Evolutionary conservation across 169 alveolate species (phyloP).

Genomic region (Plasmodium vivax): DNA sequence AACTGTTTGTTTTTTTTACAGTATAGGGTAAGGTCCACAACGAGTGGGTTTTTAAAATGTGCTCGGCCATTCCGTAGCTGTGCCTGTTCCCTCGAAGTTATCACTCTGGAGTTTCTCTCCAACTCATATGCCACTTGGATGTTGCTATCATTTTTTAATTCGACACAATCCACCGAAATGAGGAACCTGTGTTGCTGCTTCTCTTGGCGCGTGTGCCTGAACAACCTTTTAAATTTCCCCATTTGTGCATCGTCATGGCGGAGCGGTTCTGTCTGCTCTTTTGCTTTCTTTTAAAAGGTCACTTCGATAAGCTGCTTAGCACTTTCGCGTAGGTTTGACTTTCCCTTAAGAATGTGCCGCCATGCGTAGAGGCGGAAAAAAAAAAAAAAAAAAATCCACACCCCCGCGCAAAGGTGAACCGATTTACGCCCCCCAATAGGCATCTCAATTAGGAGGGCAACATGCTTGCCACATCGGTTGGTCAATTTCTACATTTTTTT

Average conservation of each 20-base stretch:
- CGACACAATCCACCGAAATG: neutral
- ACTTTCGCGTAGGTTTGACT: too few species aligned
- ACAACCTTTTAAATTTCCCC: neutral
- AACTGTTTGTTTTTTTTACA: slow-evolving; percentile 6
- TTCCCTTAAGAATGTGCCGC: neutral
- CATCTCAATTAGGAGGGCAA: too few species aligned
- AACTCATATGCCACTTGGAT: slow-evolving; percentile 2
- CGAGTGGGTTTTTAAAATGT: neutral
- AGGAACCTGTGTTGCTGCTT: neutral
- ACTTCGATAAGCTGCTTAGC: neutral
- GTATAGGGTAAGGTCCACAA: neutral
- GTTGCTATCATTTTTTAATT: neutral
- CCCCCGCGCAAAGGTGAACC: too few species aligned
- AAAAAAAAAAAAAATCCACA: too few species aligned
- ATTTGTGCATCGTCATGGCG: neutral
- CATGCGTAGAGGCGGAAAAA: neutral
- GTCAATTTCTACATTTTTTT: too few species aligned
- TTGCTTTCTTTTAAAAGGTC: neutral
- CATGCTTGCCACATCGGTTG: too few species aligned
- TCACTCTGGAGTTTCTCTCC: neutral
- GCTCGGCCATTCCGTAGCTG: neutral
- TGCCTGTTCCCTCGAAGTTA: neutral
- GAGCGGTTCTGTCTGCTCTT: too few species aligned
- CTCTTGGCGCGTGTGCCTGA: neutral
- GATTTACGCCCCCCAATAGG: too few species aligned